Base-by-base conservation (phyloP, 2,329 filamentous ascomycete genomes). In the Cordyceps farinosa region DNA sequence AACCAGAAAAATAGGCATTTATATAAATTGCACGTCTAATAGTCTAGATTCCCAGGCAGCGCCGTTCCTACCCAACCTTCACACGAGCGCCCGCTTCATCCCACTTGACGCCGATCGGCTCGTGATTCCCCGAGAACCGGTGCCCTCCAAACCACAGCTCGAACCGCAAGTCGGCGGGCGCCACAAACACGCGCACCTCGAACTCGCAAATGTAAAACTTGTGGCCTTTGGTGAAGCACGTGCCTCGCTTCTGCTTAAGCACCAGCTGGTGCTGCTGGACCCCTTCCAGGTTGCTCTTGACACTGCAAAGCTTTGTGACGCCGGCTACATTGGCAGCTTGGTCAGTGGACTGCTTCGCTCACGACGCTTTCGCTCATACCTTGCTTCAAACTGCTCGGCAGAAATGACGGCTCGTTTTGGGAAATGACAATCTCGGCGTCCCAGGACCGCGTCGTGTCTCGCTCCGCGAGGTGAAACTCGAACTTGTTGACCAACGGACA, bases 111-210 rank as follows among this genome's bases (percentile, higher is more conserved):
- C 67, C 68, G 58, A 78, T 74, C 1, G 75, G 75, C 27, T 77
- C 70, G 62, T 78, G 75, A 30, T 76, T 75, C 5, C 74, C 70
- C 7, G 75, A 76, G 62, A 77, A 79, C 66, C 69, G 73, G 30
- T 73, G 69, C 1, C 76, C 77, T 1, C 69, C 74, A 63, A 77
- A 79, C 78, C 78, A 81, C 3, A 80, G 66, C 64, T 78, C 76
- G 52, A 80, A 80, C 6, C 71, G 69, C 42, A 87, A 72, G 62
- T 87, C 84, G 0, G 85, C 80, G 0, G 82, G 79, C 1, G 82
- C 83, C 3, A 83, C 80, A 42, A 85, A 75, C 4, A 84, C 82
- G 62, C 83, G 79, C 0, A 87, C 78, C 56, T 84, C 81, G 58
- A 80, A 80, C 7, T 71, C 71, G 52, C 75, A 78, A 4, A 77